These are phyloP conservation scores for Kwoniella sp. DNA, from an alignment of 768 basidiomycete species.

Conservation along the genomic window DNA sequence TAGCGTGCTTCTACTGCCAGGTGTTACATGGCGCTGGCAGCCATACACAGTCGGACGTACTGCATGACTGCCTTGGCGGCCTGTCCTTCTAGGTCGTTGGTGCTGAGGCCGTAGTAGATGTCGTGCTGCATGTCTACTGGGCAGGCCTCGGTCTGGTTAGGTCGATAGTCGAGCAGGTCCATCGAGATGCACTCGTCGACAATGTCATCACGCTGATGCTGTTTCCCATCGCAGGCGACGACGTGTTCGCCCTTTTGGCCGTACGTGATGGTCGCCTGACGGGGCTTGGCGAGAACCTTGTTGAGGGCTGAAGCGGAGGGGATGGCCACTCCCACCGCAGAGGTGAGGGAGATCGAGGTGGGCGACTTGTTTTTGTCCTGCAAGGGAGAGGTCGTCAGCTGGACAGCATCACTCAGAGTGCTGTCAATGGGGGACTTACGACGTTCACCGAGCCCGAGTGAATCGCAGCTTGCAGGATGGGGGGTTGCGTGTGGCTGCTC, in stretches of 20 bases:
- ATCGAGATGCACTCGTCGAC: constrained; percentile 11
- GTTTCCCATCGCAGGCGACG: constrained; percentile 7
- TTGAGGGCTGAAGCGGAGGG: background rate
- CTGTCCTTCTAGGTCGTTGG: background rate
- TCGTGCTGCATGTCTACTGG: constrained; percentile 10
- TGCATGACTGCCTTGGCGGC: constrained; percentile 1
- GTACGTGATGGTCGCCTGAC: constrained; percentile 4
- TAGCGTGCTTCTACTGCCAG: too few relatives aligned
- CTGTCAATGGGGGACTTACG: background rate
- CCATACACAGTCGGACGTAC: constrained; percentile 12
- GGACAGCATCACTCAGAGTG: background rate
- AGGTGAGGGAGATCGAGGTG: background rate
- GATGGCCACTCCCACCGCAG: too few relatives aligned
- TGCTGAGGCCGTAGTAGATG: background rate
- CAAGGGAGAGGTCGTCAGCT: background rate
- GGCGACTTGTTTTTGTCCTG: constrained; percentile 3
- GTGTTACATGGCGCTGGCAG: constrained; percentile 4
- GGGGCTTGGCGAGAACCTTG: constrained; percentile 1
- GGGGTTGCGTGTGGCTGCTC: too few relatives aligned
- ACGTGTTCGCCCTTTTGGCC: constrained; percentile 11
- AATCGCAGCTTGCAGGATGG: too few relatives aligned
- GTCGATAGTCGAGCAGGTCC: constrained; percentile 7
- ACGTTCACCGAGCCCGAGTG: too few relatives aligned
- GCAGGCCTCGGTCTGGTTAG: constrained; percentile 11
- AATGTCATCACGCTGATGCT: background rate